phyloP scores from a whole-genome alignment of 768 basidiomycete species.

The Mycena leptocephala region DNA sequence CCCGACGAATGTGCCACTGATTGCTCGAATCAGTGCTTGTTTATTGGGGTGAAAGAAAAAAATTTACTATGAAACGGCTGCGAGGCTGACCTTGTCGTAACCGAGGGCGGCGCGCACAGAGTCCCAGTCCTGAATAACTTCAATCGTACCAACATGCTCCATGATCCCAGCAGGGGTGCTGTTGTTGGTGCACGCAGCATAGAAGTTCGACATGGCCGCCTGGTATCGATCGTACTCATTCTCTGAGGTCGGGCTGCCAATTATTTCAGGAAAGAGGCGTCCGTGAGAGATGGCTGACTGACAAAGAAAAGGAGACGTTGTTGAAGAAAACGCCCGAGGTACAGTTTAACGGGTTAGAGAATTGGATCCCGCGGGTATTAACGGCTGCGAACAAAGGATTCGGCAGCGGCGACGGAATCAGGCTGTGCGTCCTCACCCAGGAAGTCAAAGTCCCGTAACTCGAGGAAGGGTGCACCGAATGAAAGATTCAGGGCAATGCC shows the following conservation, averaged over 20 bases:
- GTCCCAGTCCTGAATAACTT: conserved; percentile 38
- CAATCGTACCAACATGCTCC: conserved; percentile 30
- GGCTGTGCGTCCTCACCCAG: too few relatives aligned
- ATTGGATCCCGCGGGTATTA: conserved; percentile 33
- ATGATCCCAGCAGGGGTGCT: conserved; percentile 33
- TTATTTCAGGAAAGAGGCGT: not conserved
- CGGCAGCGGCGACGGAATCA: not conserved
- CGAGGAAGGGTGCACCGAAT: not conserved
- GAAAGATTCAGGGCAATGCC: conserved; percentile 24
- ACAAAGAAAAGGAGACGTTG: not conserved
- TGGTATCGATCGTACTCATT: conserved; percentile 29
- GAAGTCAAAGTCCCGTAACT: conserved; percentile 33
- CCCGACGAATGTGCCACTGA: not conserved
- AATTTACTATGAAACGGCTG: conserved; percentile 36
- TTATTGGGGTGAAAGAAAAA: not conserved
- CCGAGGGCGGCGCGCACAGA: conserved; percentile 30
- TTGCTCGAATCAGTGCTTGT: not conserved
- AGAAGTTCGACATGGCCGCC: conserved; percentile 20
- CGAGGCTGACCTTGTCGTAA: conserved; percentile 26
- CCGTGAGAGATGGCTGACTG: not conserved
- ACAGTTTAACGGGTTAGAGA: conserved; percentile 35
- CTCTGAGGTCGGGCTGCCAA: not conserved
- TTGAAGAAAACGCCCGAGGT: conserved; percentile 25
- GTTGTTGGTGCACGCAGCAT: conserved; percentile 18
- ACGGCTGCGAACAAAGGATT: conserved; percentile 2